Conservation (phyloP, 2,329 filamentous ascomycete genomes). For the Lachnum nothofagi region DNA sequence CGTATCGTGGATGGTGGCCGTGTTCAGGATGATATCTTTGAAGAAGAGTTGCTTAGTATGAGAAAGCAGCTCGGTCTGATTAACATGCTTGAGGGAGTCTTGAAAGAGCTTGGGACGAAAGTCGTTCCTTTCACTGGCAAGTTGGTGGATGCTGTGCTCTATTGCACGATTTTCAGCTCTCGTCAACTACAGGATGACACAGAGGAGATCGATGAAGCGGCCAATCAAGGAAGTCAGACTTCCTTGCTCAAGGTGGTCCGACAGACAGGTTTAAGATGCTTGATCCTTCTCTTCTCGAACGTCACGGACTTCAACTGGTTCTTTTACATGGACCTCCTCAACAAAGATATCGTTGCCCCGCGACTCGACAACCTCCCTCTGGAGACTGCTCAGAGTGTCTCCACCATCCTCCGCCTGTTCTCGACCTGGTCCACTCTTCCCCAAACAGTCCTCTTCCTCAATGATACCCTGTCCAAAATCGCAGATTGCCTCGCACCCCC, state of each 20-base stretch:
- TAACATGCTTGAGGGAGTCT: constrained; percentile 83
- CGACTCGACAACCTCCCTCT: constrained; percentile 71
- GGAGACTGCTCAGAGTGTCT: constrained; percentile 87
- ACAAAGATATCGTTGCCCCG: constrained; percentile 70
- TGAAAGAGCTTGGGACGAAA: constrained; percentile 74
- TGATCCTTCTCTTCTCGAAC: constrained; percentile 72
- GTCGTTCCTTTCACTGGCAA: constrained; percentile 62
- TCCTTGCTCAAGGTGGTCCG: constrained; percentile 64
- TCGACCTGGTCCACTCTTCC: constrained; percentile 71
- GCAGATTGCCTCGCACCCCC: constrained; percentile 66
- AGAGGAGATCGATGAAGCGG: constrained; percentile 34
- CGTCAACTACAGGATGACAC: constrained; percentile 45
- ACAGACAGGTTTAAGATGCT: constrained; percentile 73
- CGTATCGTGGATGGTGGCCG: constrained; percentile 45
- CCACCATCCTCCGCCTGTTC: constrained; percentile 74
- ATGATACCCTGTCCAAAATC: constrained; percentile 59
- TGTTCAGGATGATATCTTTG: constrained; percentile 42
- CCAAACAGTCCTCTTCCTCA: constrained; percentile 63
- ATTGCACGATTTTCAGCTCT: constrained; percentile 70
- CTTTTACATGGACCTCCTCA: constrained; percentile 63
- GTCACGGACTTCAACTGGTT: constrained; percentile 67
- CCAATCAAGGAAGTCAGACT: constrained; percentile 32
- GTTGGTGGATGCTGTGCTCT: constrained; percentile 72
- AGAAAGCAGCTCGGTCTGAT: constrained; percentile 86
- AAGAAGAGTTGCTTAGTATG: constrained; percentile 54